Evolutionary conservation across 2,329 filamentous ascomycete genomes (phyloP).

Genomic region (Colletotrichum tropicicola): DNA sequence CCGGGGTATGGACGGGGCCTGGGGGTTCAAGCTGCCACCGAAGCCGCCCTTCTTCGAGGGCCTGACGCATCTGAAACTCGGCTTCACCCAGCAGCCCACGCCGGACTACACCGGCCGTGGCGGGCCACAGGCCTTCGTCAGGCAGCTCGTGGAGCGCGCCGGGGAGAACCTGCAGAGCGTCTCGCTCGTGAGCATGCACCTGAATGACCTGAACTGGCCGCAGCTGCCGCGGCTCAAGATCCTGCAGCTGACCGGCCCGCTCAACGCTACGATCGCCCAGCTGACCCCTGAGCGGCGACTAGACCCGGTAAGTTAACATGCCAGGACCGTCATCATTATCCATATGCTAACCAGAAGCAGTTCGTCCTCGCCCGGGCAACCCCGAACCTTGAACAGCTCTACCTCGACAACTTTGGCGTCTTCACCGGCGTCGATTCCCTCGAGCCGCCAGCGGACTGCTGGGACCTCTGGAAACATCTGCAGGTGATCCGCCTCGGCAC

Average conservation of each 20-base stretch:
- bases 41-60: constrained; percentile 22
- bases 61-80: constrained; percentile 7
- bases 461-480: constrained; percentile 40
- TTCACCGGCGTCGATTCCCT: constrained; percentile 25
- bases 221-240: constrained; percentile 22
- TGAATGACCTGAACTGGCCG: constrained; percentile 26
- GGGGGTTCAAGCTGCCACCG: constrained; percentile 28
- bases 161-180: constrained; percentile 11
- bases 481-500: constrained; percentile 39
- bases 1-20: constrained; percentile 19
- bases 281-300: constrained; percentile 19
- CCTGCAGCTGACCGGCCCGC: constrained; percentile 20
- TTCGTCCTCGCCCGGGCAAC: constrained; percentile 24
- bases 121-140: constrained; percentile 18
- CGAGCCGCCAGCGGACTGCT: constrained; percentile 21
- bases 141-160: constrained; percentile 19
- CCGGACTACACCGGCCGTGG: constrained; percentile 9
- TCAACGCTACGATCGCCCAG: constrained; percentile 4
- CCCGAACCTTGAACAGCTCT: constrained; percentile 25
- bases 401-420: constrained; percentile 24
- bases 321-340: background rate
- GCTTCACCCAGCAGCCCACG: constrained; percentile 1
- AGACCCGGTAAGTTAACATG: constrained; percentile 8
- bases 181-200: constrained; percentile 12
- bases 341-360: background rate